Evolutionary conservation across 495 filamentous ascomycete species (phyloP).

Genomic region (Collariella sp.): DNA sequence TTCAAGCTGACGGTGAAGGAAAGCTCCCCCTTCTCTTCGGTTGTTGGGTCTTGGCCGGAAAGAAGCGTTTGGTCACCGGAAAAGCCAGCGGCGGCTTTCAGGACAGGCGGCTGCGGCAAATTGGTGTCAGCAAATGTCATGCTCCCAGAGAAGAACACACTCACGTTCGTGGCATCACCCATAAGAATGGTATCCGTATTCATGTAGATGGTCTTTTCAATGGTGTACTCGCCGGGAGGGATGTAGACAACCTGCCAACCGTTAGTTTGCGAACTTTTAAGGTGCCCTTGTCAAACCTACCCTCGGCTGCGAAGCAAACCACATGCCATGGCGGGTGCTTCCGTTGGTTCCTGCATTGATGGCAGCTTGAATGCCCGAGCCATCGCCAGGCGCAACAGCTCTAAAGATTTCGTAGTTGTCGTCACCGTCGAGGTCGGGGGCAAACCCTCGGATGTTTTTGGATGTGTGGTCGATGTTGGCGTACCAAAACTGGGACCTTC

Average conservation of each 20-base stretch:
- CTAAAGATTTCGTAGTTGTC: slow-evolving; percentile 29
- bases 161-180: slow-evolving; percentile 56
- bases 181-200: slow-evolving; percentile 53
- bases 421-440: slow-evolving; percentile 32
- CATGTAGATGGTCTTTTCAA: slow-evolving; percentile 48
- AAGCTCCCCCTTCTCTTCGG: slow-evolving; percentile 22
- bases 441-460: slow-evolving; percentile 24
- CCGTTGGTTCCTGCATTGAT: slow-evolving; percentile 28
- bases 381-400: slow-evolving; percentile 27
- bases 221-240: slow-evolving; percentile 54
- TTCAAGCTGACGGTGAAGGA: slow-evolving; percentile 57
- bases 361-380: slow-evolving; percentile 25
- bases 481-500: slow-evolving; percentile 26
- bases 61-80: slow-evolving; percentile 30
- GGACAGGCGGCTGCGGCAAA: slow-evolving; percentile 37
- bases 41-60: slow-evolving; percentile 36
- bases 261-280: neutral
- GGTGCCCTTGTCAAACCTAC: slow-evolving; percentile 10
- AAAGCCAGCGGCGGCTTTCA: slow-evolving; percentile 50
- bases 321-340: slow-evolving; percentile 23
- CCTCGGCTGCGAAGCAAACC: slow-evolving; percentile 38
- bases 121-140: neutral
- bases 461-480: slow-evolving; percentile 31
- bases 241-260: slow-evolving; percentile 47
- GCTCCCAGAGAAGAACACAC: slow-evolving; percentile 9